Percentiles rank a stretch among this genome's conserved stretches.
Conservation (phyloP, 2,329 filamentous ascomycete genomes). For the Pseudogymnoascus sp. region DNA sequence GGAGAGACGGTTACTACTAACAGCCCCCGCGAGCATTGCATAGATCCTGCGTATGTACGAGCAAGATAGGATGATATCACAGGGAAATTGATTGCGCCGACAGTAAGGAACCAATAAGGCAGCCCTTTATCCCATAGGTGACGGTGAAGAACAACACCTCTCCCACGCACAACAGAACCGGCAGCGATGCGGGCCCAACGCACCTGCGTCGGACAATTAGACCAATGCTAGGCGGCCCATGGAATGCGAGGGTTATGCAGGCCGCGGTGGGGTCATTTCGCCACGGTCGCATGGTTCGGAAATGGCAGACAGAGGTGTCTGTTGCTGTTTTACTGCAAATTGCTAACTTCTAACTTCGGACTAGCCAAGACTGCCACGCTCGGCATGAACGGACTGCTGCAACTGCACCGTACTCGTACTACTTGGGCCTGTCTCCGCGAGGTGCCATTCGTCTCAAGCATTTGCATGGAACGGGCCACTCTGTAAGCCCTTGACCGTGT, state of each 20-base stretch:
- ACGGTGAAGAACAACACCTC: background rate
- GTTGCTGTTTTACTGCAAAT: conserved; percentile 2
- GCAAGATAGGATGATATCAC: background rate
- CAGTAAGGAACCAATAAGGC: background rate
- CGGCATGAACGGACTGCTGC: background rate
- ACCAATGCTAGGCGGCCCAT: background rate
- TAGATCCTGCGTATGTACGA: background rate
- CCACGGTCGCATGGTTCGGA: background rate
- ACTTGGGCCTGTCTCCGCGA: background rate
- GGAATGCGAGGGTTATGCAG: background rate
- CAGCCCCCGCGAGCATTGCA: background rate
- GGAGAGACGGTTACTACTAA: background rate
- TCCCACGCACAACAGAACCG: background rate
- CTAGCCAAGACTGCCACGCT: background rate
- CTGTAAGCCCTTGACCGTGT: background rate
- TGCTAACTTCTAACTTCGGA: background rate
- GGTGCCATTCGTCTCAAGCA: background rate
- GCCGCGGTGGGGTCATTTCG: conserved; percentile 1
- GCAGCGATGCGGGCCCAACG: background rate
- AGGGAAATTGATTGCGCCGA: background rate
- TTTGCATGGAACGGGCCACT: background rate
- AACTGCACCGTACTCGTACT: background rate
- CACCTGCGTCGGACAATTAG: conserved; percentile 3
- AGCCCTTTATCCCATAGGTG: background rate
- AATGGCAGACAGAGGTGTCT: background rate